Evolutionary conservation across 306 rosid genomes (phyloP).

Genomic region (Quercus berberidifolia): DNA sequence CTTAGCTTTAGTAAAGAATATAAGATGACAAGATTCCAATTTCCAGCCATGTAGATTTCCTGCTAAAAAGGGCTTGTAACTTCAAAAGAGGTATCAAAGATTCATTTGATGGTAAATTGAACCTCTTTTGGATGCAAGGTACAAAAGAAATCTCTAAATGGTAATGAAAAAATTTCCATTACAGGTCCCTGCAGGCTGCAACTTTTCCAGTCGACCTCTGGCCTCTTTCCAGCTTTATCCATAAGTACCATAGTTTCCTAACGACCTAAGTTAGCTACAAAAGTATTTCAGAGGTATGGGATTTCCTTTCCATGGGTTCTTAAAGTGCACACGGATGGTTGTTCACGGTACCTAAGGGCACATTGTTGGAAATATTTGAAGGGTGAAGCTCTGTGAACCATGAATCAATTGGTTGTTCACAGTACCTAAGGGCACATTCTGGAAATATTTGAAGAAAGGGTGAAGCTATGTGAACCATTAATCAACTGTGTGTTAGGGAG

Average conservation of each 20-base stretch:
- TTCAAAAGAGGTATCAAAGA: neutral
- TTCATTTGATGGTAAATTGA: neutral
- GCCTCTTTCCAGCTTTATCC: neutral
- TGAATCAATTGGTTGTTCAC: constrained; percentile 14
- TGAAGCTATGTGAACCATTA: constrained; percentile 18
- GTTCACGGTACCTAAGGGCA: constrained; percentile 28
- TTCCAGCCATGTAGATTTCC: neutral
- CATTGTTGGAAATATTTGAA: constrained; percentile 29
- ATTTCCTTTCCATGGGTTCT: constrained; percentile 25
- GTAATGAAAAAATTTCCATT: neutral
- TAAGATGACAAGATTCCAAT: neutral
- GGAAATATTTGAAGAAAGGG: constrained; percentile 25
- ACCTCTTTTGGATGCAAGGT: neutral
- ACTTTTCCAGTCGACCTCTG: neutral
- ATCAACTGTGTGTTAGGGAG: constrained; percentile 27
- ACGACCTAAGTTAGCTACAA: constrained; percentile 3
- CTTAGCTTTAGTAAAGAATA: neutral
- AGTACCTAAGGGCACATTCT: constrained; percentile 27
- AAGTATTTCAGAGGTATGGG: constrained; percentile 36
- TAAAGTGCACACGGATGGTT: constrained; percentile 12
- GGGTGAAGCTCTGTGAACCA: constrained; percentile 24
- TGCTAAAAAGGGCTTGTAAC: neutral
- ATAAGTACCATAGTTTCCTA: neutral
- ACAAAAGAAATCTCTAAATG: neutral
- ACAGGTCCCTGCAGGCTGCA: neutral